phyloP scores from a whole-genome alignment of 352 stramenopile species.

The Peronospora farinosa region DNA sequence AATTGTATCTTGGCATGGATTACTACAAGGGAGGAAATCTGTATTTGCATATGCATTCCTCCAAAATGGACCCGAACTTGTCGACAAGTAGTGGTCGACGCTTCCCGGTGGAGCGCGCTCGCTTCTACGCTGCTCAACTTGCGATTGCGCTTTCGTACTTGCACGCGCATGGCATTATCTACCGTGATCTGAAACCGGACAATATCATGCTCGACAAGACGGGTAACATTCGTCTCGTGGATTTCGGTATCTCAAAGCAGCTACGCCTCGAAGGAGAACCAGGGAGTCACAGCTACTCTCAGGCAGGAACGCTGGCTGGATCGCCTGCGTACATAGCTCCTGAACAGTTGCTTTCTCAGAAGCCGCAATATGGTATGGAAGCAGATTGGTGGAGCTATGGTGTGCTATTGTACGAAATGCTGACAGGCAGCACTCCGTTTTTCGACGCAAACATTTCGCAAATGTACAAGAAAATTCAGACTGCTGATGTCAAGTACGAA shows the following conservation, averaged over 20 bases:
- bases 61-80: constrained; percentile 72
- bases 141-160: constrained; percentile 83
- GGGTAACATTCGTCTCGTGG: constrained; percentile 83
- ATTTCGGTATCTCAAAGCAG: constrained; percentile 88
- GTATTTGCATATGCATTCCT: constrained; percentile 86
- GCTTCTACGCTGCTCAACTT: constrained; percentile 86
- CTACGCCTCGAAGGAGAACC: constrained; percentile 35
- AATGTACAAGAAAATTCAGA: constrained; percentile 89
- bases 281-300: constrained; percentile 44
- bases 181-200: constrained; percentile 84
- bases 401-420: constrained; percentile 87
- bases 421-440: constrained; percentile 85
- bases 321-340: constrained; percentile 84
- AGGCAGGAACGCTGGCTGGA: constrained; percentile 65
- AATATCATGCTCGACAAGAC: constrained; percentile 87
- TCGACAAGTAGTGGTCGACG: constrained; percentile 64
- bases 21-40: constrained; percentile 84
- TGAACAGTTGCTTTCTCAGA: constrained; percentile 76
- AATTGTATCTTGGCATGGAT: constrained; percentile 74
- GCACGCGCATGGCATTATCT: constrained; percentile 82
- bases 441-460: constrained; percentile 77
- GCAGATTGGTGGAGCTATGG: constrained; percentile 90
- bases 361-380: constrained; percentile 80
- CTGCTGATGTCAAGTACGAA: constrained; percentile 77
- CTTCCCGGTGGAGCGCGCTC: constrained; percentile 58